Conservation (phyloP, 352 stramenopile species). For the Phytophthora fragariae region DNA sequence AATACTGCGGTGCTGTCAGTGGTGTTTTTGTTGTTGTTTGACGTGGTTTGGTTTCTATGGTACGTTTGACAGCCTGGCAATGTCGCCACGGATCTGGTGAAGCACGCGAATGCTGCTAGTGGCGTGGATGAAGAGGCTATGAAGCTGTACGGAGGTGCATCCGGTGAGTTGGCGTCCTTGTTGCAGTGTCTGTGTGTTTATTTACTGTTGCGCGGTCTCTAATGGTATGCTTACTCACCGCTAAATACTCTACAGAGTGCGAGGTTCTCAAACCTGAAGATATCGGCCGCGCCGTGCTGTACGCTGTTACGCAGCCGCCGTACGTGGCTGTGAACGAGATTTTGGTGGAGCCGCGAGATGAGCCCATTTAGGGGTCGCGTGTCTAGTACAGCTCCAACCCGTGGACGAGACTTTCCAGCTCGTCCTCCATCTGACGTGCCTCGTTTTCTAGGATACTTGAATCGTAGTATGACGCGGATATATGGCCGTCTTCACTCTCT, state of each 20-base stretch:
- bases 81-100: constrained; percentile 91
- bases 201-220: constrained; percentile 19
- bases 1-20: neutral
- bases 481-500: constrained; percentile 22
- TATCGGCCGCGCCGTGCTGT: constrained; percentile 88
- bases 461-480: constrained; percentile 46
- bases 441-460: constrained; percentile 50
- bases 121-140: constrained; percentile 85
- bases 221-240: constrained; percentile 22
- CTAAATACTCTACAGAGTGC: constrained; percentile 55
- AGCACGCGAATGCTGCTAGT: constrained; percentile 76
- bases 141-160: constrained; percentile 65
- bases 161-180: constrained; percentile 38
- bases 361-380: constrained; percentile 66
- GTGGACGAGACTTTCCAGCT: constrained; percentile 56
- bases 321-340: constrained; percentile 93
- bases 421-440: constrained; percentile 51
- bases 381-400: constrained; percentile 46
- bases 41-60: neutral
- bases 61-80: constrained; percentile 77
- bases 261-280: constrained; percentile 86
- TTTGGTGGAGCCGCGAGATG: constrained; percentile 91
- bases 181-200: constrained; percentile 19
- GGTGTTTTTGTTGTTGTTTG: constrained; percentile 12
- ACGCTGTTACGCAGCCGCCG: constrained; percentile 84